Conservation (phyloP, 2,329 filamentous ascomycete genomes). For the Pseudogymnoascus sp. region DNA sequence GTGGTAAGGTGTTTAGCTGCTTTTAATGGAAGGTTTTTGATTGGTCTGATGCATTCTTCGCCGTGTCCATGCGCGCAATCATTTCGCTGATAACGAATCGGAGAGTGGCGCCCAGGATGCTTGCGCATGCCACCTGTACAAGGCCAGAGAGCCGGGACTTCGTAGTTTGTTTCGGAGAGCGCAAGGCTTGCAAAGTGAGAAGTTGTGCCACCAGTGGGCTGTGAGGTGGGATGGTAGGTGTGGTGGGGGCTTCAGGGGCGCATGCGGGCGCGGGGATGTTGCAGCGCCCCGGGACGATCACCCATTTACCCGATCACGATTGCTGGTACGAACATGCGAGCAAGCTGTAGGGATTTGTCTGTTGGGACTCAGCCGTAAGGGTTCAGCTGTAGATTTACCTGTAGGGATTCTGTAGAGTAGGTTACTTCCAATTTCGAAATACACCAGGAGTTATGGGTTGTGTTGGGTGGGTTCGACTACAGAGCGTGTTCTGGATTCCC, state of each 20-base stretch:
- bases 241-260: background rate
- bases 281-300: background rate
- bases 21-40: background rate
- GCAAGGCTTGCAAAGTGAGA: background rate
- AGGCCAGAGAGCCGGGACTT: background rate
- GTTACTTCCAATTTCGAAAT: background rate
- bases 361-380: background rate
- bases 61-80: background rate
- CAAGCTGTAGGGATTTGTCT: background rate
- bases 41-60: background rate
- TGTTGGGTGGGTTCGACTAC: background rate
- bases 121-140: background rate
- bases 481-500: background rate
- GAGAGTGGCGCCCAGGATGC: background rate
- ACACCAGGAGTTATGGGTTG: background rate
- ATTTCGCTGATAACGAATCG: background rate
- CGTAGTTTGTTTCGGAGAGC: background rate
- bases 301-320: slow-evolving; percentile 4
- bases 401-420: background rate
- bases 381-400: background rate
- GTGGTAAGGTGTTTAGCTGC: slow-evolving; percentile 4
- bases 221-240: background rate
- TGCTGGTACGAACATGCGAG: background rate
- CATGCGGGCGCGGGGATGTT: background rate
- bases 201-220: background rate